Conservation (phyloP, 305 asterid genomes). For the Lippia alba region DNA sequence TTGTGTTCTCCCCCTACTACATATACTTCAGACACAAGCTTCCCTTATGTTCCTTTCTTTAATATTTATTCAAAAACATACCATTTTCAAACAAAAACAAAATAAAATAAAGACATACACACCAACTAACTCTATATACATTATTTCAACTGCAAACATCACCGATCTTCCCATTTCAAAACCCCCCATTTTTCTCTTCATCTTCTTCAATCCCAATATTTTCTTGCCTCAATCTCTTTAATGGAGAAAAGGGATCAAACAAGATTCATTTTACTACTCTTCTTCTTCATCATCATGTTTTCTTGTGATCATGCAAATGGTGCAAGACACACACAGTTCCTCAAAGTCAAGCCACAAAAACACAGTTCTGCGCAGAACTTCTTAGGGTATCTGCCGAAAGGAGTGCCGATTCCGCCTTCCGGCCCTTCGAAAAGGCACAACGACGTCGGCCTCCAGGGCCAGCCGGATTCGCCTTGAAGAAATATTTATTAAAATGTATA, state of each 20-base stretch:
- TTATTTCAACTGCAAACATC: constrained; percentile 49
- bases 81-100: not conserved
- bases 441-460: constrained; percentile 46
- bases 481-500: not conserved
- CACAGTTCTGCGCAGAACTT: constrained; percentile 30
- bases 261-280: constrained; percentile 21
- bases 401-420: constrained; percentile 72
- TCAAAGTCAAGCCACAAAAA: constrained; percentile 48
- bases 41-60: constrained; percentile 32
- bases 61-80: constrained; percentile 22
- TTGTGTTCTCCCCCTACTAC: constrained; percentile 32
- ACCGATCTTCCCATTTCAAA: constrained; percentile 32
- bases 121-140: constrained; percentile 43
- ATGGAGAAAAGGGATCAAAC: constrained; percentile 37
- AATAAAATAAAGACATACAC: not conserved
- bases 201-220: not conserved
- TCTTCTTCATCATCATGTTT: constrained; percentile 24
- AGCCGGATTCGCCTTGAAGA: constrained; percentile 32
- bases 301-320: constrained; percentile 33
- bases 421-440: constrained; percentile 76
- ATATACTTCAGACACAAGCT: constrained; percentile 48
- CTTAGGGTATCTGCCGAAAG: constrained; percentile 64
- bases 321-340: constrained; percentile 49
- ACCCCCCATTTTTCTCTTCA: constrained; percentile 14
- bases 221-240: not conserved